Percentiles rank a stretch among this genome's conserved stretches.
phyloP scores from a whole-genome alignment of 2,329 filamentous ascomycete genomes.

The Canariomyces notabilis region DNA sequence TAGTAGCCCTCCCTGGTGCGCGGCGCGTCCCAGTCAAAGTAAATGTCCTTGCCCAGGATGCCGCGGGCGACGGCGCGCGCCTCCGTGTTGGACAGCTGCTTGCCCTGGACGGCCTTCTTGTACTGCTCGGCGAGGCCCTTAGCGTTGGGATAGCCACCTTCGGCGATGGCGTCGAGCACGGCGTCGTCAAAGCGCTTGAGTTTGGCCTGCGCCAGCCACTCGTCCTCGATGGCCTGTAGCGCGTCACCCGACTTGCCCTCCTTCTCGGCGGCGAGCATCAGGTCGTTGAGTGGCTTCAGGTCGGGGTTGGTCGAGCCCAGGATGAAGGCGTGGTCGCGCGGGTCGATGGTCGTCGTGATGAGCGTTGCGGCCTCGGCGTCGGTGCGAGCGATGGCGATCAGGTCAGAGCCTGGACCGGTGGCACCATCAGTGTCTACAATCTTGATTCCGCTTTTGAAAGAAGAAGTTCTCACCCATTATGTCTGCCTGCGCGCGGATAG shows the following conservation, averaged over 20 bases:
- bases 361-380: conserved; percentile 97
- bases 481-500: conserved; percentile 94
- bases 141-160: conserved; percentile 64
- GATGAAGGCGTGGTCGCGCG: conserved; percentile 91
- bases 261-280: conserved; percentile 82
- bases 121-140: conserved; percentile 62
- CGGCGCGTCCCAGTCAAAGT: conserved; percentile 94
- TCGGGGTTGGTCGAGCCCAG: conserved; percentile 80
- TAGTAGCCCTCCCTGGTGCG: conserved; percentile 94
- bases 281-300: conserved; percentile 78
- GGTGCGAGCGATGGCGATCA: conserved; percentile 87
- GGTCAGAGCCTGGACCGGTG: conserved; percentile 58
- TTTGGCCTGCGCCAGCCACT: conserved; percentile 72
- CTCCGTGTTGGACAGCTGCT: conserved; percentile 67
- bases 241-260: conserved; percentile 73
- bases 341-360: conserved; percentile 94
- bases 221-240: conserved; percentile 87
- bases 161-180: conserved; percentile 75
- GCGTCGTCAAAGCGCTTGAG: conserved; percentile 90
- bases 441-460: not conserved
- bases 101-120: conserved; percentile 64
- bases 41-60: conserved; percentile 73
- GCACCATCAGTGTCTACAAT: not conserved
- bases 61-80: conserved; percentile 72
- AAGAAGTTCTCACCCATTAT: conserved; percentile 72